These are phyloP conservation scores for Apophysomyces elegans DNA, from an alignment of 371 early-diverging fungal genomes.

Conservation along the genomic window DNA sequence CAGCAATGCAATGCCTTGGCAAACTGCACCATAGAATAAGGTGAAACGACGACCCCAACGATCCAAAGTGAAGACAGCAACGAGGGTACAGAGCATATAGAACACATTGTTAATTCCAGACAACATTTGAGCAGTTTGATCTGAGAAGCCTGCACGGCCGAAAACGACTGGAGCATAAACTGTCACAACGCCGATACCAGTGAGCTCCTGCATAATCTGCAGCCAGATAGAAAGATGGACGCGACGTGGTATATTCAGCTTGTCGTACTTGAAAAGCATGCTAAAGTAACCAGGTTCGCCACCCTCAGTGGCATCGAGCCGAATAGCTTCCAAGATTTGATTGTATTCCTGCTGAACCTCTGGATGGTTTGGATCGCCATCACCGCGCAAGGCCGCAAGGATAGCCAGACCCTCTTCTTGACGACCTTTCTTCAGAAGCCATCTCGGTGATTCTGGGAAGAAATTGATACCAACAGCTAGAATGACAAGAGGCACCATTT, in stretches of 20 bases:
- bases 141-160: slow-evolving; percentile 34
- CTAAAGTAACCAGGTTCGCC: slow-evolving; percentile 42
- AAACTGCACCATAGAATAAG: slow-evolving; percentile 42
- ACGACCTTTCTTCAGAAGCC: slow-evolving; percentile 41
- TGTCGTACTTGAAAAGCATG: slow-evolving; percentile 41
- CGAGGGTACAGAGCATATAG: slow-evolving; percentile 42
- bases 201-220: slow-evolving; percentile 48
- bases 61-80: slow-evolving; percentile 46
- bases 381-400: slow-evolving; percentile 42
- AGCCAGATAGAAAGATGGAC: slow-evolving; percentile 49
- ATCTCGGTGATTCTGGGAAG: slow-evolving; percentile 45
- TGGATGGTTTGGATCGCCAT: slow-evolving; percentile 38
- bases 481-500: slow-evolving; percentile 39
- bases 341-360: slow-evolving; percentile 39
- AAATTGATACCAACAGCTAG: slow-evolving; percentile 40
- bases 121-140: slow-evolving; percentile 36
- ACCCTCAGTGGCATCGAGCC: slow-evolving; percentile 31
- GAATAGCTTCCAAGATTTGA: slow-evolving; percentile 32
- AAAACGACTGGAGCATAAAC: slow-evolving; percentile 47
- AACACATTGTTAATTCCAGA: slow-evolving; percentile 44
- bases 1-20: slow-evolving; percentile 40
- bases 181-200: slow-evolving; percentile 45
- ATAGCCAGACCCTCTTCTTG: slow-evolving; percentile 42
- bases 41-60: slow-evolving; percentile 45
- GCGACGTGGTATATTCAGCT: slow-evolving; percentile 44